A percentile compares a stretch with the other conserved stretches of the same genome.
Evolutionary conservation across 176 grass and related monocot species (phyloP).

Genomic region (Avena atlantica): DNA sequence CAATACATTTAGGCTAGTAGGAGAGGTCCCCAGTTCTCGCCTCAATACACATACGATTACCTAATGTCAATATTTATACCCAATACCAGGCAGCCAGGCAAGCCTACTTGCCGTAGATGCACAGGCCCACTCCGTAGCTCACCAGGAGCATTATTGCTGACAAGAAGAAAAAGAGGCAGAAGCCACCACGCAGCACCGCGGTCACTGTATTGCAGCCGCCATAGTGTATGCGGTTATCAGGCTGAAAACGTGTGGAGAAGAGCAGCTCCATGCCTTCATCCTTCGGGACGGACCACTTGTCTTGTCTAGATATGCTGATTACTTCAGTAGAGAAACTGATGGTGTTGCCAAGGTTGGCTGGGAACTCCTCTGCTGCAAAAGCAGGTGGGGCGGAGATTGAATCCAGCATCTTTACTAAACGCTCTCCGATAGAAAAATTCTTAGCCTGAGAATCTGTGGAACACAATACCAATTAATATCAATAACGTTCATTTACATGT

Average conservation of each 20-base stretch:
- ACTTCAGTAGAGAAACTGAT: slow-evolving; percentile 66
- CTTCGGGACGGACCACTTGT: slow-evolving; percentile 55
- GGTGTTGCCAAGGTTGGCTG: slow-evolving; percentile 49
- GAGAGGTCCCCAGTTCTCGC: slow-evolving; percentile 44
- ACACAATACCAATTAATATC: slow-evolving; percentile 41
- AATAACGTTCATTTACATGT: slow-evolving; percentile 41
- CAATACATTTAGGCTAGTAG: slow-evolving; percentile 57
- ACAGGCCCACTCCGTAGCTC: slow-evolving; percentile 77
- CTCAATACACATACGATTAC: slow-evolving; percentile 46
- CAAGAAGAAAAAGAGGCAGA: slow-evolving; percentile 78
- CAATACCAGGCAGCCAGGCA: slow-evolving; percentile 16
- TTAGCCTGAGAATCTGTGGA: slow-evolving; percentile 52
- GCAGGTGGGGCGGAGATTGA: slow-evolving; percentile 81
- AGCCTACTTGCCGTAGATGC: slow-evolving; percentile 67
- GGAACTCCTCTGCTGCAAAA: slow-evolving; percentile 82
- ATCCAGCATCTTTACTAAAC: slow-evolving; percentile 73
- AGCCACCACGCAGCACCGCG: slow-evolving; percentile 66
- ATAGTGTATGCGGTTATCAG: slow-evolving; percentile 51
- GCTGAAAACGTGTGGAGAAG: slow-evolving; percentile 56
- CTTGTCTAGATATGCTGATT: slow-evolving; percentile 54
- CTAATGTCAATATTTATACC: slow-evolving; percentile 41
- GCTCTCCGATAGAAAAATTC: slow-evolving; percentile 34
- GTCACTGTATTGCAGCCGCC: slow-evolving; percentile 55
- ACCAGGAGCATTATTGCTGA: slow-evolving; percentile 69
- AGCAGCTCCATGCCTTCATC: slow-evolving; percentile 55